Evolutionary conservation across 192 early-diverging fungal genomes (phyloP).

Genomic region (Irineochytrium annulatum): DNA sequence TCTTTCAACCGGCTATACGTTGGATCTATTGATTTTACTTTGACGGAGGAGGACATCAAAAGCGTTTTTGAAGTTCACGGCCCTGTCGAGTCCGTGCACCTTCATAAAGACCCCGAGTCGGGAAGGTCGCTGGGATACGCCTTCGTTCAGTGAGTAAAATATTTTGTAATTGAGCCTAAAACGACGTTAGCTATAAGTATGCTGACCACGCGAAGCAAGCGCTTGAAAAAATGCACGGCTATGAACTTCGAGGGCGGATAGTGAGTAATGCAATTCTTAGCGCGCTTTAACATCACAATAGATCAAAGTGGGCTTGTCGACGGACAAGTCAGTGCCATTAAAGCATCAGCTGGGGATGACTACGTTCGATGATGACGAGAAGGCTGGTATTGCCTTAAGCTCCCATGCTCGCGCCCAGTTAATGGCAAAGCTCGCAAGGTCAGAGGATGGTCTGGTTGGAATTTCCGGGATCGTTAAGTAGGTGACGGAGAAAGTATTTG

Average conservation of each 20-base stretch:
- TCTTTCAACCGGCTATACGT: conserved; percentile 40
- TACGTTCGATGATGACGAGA: conserved; percentile 42
- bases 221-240: conserved; percentile 76
- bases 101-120: conserved; percentile 71
- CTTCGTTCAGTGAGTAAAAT: conserved; percentile 66
- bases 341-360: not conserved
- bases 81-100: conserved; percentile 72
- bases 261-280: conserved; percentile 20
- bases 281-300: conserved; percentile 18
- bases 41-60: conserved; percentile 66
- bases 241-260: conserved; percentile 65
- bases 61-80: conserved; percentile 83
- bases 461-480: conserved; percentile 5
- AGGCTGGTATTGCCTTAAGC: conserved; percentile 62
- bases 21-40: conserved; percentile 40
- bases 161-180: not conserved
- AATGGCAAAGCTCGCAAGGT: conserved; percentile 73
- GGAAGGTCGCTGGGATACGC: conserved; percentile 73
- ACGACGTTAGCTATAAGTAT: conserved; percentile 58
- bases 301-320: conserved; percentile 74
- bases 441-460: conserved; percentile 31
- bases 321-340: conserved; percentile 47
- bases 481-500: conserved; percentile 14
- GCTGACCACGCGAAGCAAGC: conserved; percentile 73
- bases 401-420: conserved; percentile 68